phyloP scores from a whole-genome alignment of 164 flowering plant species.

The Annona squamosa region DNA sequence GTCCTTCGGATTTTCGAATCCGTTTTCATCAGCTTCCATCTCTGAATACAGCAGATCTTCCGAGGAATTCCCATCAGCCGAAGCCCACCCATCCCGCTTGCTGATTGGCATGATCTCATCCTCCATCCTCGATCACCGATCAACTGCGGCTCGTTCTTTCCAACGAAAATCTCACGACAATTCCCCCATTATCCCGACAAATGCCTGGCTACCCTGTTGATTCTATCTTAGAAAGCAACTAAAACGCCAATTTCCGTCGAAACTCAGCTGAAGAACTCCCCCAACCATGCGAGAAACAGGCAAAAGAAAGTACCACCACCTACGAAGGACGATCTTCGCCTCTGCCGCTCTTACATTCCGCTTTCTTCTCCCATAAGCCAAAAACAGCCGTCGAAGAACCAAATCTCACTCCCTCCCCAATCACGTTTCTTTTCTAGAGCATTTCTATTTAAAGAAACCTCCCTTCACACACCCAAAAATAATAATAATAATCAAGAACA shows the following conservation, averaged over 20 bases:
- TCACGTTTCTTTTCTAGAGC: not conserved
- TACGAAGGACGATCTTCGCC: not conserved
- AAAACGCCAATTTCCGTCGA: not conserved
- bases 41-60: slow-evolving; percentile 27
- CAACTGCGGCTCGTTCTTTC: not conserved
- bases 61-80: slow-evolving; percentile 17
- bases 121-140: slow-evolving; percentile 24
- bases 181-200: not conserved
- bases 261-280: not conserved
- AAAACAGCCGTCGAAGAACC: not conserved
- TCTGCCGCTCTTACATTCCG: not conserved
- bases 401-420: slow-evolving; percentile 1
- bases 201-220: not conserved
- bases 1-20: slow-evolving; percentile 13
- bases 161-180: slow-evolving; percentile 5
- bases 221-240: not conserved
- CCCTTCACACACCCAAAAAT: not conserved
- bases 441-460: not conserved
- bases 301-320: not conserved
- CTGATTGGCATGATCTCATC: slow-evolving; percentile 17
- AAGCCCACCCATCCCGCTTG: slow-evolving; percentile 13
- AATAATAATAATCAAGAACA: not conserved
- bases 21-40: slow-evolving; percentile 44
- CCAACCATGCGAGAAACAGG: not conserved
- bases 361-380: not conserved